These are phyloP conservation scores for Schizosaccharomyces japonicus DNA, from an alignment of 805 yeast species.

Conservation along the genomic window DNA sequence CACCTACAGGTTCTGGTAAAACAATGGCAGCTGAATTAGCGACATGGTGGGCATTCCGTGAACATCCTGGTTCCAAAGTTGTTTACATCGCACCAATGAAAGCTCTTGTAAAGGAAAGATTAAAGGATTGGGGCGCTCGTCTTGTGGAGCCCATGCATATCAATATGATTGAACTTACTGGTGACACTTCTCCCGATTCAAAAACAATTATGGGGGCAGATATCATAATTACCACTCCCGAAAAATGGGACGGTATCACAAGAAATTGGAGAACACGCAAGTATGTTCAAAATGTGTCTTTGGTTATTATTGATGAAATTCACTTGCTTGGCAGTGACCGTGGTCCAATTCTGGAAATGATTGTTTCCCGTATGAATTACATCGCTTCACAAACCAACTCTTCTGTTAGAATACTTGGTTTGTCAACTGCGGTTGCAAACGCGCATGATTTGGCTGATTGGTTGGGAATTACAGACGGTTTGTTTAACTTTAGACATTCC, in stretches of 20 bases:
- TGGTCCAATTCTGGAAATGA: slow-evolving; percentile 70
- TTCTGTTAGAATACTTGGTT: slow-evolving; percentile 44
- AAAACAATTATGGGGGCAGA: slow-evolving; percentile 42
- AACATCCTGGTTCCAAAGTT: slow-evolving; percentile 36
- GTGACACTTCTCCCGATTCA: slow-evolving; percentile 58
- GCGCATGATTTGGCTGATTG: slow-evolving; percentile 72
- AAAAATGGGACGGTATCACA: slow-evolving; percentile 68
- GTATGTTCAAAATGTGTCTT: slow-evolving; percentile 49
- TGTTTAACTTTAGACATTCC: slow-evolving; percentile 58
- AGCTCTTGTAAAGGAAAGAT: slow-evolving; percentile 62
- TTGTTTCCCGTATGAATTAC: slow-evolving; percentile 68
- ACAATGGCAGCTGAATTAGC: slow-evolving; percentile 93
- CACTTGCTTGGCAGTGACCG: slow-evolving; percentile 66
- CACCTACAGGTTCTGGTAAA: slow-evolving; percentile 97
- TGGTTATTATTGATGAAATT: slow-evolving; percentile 68
- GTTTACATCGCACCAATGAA: slow-evolving; percentile 82
- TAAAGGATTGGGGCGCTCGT: slow-evolving; percentile 50
- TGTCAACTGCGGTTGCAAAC: slow-evolving; percentile 70
- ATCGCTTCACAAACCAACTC: slow-evolving; percentile 35
- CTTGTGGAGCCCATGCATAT: slow-evolving; percentile 24
- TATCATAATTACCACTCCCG: slow-evolving; percentile 63
- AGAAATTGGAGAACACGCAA: slow-evolving; percentile 64
- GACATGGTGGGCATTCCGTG: slow-evolving; percentile 76
- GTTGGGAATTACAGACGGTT: slow-evolving; percentile 47
- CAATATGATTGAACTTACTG: slow-evolving; percentile 52